A percentile compares a stretch with the other conserved stretches of the same genome.
Evolutionary conservation across 345 rosid genomes (phyloP).

Genomic region (Hibiscus syriacus): DNA sequence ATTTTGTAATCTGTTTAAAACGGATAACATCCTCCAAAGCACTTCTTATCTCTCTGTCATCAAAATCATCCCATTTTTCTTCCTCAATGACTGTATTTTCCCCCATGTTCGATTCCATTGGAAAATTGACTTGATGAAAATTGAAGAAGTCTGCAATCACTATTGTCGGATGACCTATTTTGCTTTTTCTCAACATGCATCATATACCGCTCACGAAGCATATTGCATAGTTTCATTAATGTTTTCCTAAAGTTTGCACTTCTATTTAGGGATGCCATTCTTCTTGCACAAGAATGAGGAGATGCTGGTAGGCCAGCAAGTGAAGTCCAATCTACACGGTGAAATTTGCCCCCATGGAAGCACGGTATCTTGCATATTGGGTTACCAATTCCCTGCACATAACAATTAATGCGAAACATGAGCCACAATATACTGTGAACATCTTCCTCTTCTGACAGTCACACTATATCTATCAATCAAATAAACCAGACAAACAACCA

Average conservation of each 20-base stretch:
- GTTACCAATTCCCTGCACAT: constrained; percentile 67
- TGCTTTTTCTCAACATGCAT: constrained; percentile 52
- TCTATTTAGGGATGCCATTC: constrained; percentile 52
- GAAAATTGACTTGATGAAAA: constrained; percentile 19
- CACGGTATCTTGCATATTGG: constrained; percentile 65
- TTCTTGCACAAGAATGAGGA: constrained; percentile 53
- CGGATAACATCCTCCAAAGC: constrained; percentile 60
- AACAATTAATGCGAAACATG: constrained; percentile 18
- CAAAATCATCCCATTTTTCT: constrained; percentile 83
- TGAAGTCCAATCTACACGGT: constrained; percentile 67
- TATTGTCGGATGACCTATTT: constrained; percentile 21
- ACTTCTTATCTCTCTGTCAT: constrained; percentile 39
- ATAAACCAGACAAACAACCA: constrained; percentile 2
- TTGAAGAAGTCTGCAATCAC: constrained; percentile 30
- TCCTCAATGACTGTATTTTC: constrained; percentile 31
- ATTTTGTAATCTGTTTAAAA: constrained; percentile 59
- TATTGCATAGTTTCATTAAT: constrained; percentile 67
- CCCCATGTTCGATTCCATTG: constrained; percentile 22
- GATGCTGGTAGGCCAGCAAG: constrained; percentile 65
- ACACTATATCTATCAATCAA: neutral
- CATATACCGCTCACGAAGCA: constrained; percentile 65
- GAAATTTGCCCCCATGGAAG: constrained; percentile 72
- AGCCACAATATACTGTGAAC: neutral
- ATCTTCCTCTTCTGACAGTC: neutral
- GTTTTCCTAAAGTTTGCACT: constrained; percentile 56